These are phyloP conservation scores for Alternaria triticimaculans DNA, from an alignment of 2,329 filamentous ascomycete species.

Conservation along the genomic window DNA sequence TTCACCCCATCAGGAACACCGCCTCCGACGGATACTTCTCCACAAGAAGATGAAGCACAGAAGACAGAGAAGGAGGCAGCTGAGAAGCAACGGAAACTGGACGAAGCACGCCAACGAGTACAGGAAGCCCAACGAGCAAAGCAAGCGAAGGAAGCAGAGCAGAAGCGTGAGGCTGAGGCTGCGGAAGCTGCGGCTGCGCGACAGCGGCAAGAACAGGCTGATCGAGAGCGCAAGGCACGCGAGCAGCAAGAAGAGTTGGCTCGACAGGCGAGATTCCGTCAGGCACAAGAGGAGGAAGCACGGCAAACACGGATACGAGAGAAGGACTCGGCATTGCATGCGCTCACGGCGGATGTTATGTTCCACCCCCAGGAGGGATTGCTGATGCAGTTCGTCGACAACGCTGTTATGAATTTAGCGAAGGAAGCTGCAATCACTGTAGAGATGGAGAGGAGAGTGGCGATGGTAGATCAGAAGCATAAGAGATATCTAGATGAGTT, in stretches of 20 bases:
- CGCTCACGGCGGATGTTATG: constrained; percentile 49
- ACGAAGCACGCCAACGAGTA: constrained; percentile 17
- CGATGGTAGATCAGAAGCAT: constrained; percentile 26
- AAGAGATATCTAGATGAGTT: constrained; percentile 23
- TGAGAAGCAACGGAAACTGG: constrained; percentile 15
- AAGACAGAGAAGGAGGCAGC: constrained; percentile 15
- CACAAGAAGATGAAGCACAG: constrained; percentile 12
- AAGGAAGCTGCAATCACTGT: constrained; percentile 43
- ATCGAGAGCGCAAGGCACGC: constrained; percentile 18
- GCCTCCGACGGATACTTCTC: constrained; percentile 9
- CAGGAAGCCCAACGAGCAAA: constrained; percentile 18
- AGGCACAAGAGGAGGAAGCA: constrained; percentile 28
- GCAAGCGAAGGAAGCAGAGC: constrained; percentile 22
- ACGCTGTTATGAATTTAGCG: constrained; percentile 45
- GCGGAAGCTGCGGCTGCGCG: constrained; percentile 21
- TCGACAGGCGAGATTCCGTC: constrained; percentile 28
- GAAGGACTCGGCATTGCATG: constrained; percentile 32
- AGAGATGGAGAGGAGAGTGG: constrained; percentile 35
- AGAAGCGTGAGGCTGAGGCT: constrained; percentile 14
- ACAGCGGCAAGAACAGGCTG: constrained; percentile 23
- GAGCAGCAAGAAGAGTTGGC: constrained; percentile 29
- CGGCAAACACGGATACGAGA: constrained; percentile 18
- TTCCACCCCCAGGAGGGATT: constrained; percentile 49
- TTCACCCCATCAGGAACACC: constrained; percentile 24
- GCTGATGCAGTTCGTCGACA: constrained; percentile 55